Base-by-base conservation (phyloP, 2,329 filamentous ascomycete species). In the Dryadomyces quercus-mongolicae region DNA sequence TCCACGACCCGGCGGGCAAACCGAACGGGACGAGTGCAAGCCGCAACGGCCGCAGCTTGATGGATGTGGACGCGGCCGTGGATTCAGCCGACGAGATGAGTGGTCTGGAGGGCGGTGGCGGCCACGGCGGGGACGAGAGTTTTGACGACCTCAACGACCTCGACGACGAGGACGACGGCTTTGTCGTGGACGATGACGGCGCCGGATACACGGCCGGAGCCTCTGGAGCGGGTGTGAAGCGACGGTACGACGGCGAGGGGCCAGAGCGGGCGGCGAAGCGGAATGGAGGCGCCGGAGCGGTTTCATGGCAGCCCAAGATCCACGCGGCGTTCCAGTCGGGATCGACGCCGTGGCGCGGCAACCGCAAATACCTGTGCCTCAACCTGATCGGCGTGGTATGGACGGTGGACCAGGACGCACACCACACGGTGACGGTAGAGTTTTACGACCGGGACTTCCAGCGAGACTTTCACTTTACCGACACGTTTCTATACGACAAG, bases 391-490 rank as follows among this genome's bases (percentile, higher is more conserved):
- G 94, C 1, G 93, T 94, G 64, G 88, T 96, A 9, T 98, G 93
- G 89, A 97, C 92, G 0, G 88, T 98, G 18, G 88, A 95, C 61
- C 93, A 98, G 68, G 91, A 96, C 64, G 87, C 86, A 0, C 86
- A 92, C 62, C 82, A 97, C 66, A 98, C 93, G 1, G 85, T 98
- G 12, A 96, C 91, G 0, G 91, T 97, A 2, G 93, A 97, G 63
- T 98, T 98, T 67, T 96, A 97, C 66, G 94, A 98, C 67, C 86
- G 90, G 56, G 90, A 95, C 61, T 84, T 86, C 56, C 86, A 95
- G 66, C 81, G 92, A 49, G 90, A 97, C 67, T 96, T 96, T 63
- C 93, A 97, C 71, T 97, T 98, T 67, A 97, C 91, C 13, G 93
- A 98, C 66, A 92, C 90, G 1, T 96, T 90, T 65, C 76, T 90